Conservation (phyloP, 2,329 filamentous ascomycete species). For the Fusarium luffae region DNA sequence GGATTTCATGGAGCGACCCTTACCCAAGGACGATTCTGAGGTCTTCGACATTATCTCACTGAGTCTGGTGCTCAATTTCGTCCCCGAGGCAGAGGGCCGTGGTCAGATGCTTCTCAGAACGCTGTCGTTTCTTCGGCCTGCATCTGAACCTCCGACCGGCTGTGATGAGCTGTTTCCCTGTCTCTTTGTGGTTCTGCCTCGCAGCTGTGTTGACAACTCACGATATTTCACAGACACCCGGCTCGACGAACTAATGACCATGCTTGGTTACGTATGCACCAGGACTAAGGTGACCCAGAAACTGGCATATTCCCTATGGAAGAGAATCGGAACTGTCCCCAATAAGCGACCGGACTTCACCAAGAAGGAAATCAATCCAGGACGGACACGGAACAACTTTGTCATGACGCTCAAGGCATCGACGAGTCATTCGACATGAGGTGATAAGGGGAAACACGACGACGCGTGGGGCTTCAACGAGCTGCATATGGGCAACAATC, state of each 20-base stretch:
- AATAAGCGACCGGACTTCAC: constrained; percentile 38
- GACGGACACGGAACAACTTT: constrained; percentile 88
- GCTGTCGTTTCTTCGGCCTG: constrained; percentile 71
- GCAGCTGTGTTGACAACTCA: constrained; percentile 89
- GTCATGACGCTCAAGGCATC: constrained; percentile 72
- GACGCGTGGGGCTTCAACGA: constrained; percentile 26
- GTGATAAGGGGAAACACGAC: constrained; percentile 22
- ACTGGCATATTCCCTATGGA: constrained; percentile 91
- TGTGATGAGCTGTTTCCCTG: constrained; percentile 65
- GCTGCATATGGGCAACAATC: constrained; percentile 45
- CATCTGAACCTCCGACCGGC: constrained; percentile 18
- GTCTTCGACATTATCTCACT: constrained; percentile 91
- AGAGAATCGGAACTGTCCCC: constrained; percentile 51
- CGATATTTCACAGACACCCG: constrained; percentile 82
- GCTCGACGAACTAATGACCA: constrained; percentile 78
- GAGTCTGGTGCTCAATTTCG: constrained; percentile 93
- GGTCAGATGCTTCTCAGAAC: constrained; percentile 89
- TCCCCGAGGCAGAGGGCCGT: constrained; percentile 78
- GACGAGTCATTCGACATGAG: constrained; percentile 32
- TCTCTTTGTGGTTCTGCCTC: constrained; percentile 89
- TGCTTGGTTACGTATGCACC: constrained; percentile 75
- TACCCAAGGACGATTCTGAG: constrained; percentile 71
- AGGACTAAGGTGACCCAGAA: constrained; percentile 82
- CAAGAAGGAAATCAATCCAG: constrained; percentile 83
- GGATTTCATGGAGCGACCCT: constrained; percentile 90